Evolutionary conservation across 176 grass and related monocot genomes (phyloP).

Genomic region (Triticum aestivum): IWGSC_CS_RefSeq_v2.1 NC_057799.1:611497948-611498447

Average conservation of each 20-base stretch:
- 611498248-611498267: not conserved
- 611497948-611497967: not conserved
- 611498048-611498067: not conserved
- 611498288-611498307: not conserved
- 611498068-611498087: not conserved
- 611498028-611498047: not conserved
- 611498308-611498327: not conserved
- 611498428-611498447: not conserved
- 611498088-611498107: not conserved
- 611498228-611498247: not conserved
- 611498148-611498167: not conserved
- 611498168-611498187: not conserved
- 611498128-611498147: not conserved
- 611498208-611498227: not conserved
- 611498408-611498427: not conserved
- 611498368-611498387: not conserved
- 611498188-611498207: not conserved
- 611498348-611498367: not conserved
- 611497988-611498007: not conserved
- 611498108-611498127: not conserved
- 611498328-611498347: slow-evolving; percentile 8
- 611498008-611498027: not conserved
- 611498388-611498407: not conserved
- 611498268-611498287: slow-evolving; percentile 4
- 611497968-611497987: not conserved